Percentiles rank a stretch among this genome's conserved stretches.
Conservation (phyloP, 805 yeast genomes). For the Isabelozyma pseudorhagii region DNA sequence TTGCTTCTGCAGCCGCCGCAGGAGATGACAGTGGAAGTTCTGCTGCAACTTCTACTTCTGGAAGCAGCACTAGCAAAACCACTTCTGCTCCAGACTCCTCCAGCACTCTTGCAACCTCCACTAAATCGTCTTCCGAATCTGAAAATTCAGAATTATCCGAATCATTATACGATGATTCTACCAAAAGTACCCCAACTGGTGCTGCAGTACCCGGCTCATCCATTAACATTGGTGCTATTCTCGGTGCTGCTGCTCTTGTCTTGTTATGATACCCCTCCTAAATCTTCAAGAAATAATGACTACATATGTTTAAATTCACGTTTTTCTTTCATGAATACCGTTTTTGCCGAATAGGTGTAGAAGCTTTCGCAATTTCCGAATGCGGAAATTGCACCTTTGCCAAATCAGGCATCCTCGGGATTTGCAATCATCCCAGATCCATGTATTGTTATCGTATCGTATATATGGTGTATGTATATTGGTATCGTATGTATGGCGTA, state of each 20-base stretch:
- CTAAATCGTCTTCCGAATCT: constrained; percentile 8
- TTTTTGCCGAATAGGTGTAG: neutral
- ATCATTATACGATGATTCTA: neutral
- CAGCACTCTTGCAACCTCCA: neutral
- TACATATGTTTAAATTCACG: neutral
- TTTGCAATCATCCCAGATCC: neutral
- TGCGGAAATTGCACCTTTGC: neutral
- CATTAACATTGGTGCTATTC: constrained; percentile 5
- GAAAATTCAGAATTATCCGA: constrained; percentile 4
- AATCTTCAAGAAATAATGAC: neutral
- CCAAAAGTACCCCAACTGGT: neutral
- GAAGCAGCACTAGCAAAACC: constrained; percentile 6
- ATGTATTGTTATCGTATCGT: no score
- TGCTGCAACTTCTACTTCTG: constrained; percentile 4
- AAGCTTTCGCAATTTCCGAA: neutral
- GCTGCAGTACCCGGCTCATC: constrained; percentile 4
- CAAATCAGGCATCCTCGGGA: neutral
- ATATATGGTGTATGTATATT: no score
- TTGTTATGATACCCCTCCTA: constrained; percentile 2
- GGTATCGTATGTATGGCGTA: no score
- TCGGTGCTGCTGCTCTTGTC: constrained; percentile 2
- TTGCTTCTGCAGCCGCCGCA: neutral
- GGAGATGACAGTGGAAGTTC: neutral
- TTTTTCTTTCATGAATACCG: neutral
- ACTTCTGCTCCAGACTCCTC: neutral